Base-by-base conservation (phyloP, 805 yeast genomes). In the Barnettozyma siamensis region DNA sequence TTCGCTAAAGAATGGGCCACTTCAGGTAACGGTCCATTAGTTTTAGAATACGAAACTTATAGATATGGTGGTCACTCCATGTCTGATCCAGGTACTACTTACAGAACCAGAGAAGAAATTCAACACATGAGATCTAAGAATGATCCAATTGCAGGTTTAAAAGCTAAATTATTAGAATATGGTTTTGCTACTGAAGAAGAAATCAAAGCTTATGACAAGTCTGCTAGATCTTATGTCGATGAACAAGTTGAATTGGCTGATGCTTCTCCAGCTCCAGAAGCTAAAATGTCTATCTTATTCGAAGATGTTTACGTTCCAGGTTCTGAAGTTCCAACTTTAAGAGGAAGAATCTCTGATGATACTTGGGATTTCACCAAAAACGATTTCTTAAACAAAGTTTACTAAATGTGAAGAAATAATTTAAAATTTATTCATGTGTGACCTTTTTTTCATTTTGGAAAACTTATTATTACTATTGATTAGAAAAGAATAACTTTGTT, bases 41-140 rank as follows among this genome's bases (percentile, higher is more conserved):
- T 93, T 41, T 63, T 93, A 55, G 99, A 93, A 76, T 93, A 84
- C 71, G 97, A 89, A 75, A 93, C 99, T 57, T 93, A 93, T 75
- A 85, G 99, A 78, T 93, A 93, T 67, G 98, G 98, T 75, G 99
- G 99, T 68, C 99, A 93, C 80, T 93, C 99, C 56, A 93, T 93
- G 98, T 91, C 98, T 55, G 99, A 93, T 72, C 99, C 99, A 61
- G 99, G 99, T 78, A 93, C 99, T 67, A 93, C 99, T 54, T 93
- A 93, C 83, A 85, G 99, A 80, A 93, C 99, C 64, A 89, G 99
- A 76, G 99, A 93, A 73, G 99, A 93, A 75, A 93, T 93, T 56
- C 97, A 89, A 74, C 91, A 91, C 75, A 89, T 93, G 97, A 86
- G 99, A 76, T 88, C 98, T 33, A 85, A 88, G 76, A 88, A 85